Percentiles rank a stretch among this genome's conserved stretches.
These are phyloP conservation scores for Miscanthus lutarioriparius DNA, from an alignment of 176 grass and related monocot genomes.

Conservation along the genomic window DNA sequence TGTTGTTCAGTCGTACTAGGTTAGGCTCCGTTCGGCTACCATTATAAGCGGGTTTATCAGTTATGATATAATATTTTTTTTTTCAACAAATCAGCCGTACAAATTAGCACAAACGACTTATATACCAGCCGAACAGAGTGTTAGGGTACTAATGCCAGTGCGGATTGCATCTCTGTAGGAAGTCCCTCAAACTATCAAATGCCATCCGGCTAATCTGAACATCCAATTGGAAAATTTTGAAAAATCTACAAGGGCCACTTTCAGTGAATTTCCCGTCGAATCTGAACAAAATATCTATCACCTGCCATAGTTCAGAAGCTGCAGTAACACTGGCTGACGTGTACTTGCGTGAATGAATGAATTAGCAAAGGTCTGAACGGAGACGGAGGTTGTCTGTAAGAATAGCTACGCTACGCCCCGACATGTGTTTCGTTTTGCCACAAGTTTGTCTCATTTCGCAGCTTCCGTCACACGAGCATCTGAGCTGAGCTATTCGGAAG, in stretches of 20 bases:
- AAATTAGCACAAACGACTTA: too few relatives aligned
- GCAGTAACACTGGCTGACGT: not conserved
- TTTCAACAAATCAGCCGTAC: too few relatives aligned
- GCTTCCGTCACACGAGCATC: not conserved
- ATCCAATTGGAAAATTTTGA: not conserved
- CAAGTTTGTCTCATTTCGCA: not conserved
- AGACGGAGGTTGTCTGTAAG: slow-evolving; percentile 15
- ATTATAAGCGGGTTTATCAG: too few relatives aligned
- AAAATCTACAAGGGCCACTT: not conserved
- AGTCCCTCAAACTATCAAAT: not conserved
- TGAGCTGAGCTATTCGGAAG: not conserved
- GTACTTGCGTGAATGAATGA: slow-evolving; percentile 4
- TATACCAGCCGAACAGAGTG: too few relatives aligned
- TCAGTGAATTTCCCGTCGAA: not conserved
- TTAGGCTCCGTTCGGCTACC: too few relatives aligned
- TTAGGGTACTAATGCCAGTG: not conserved
- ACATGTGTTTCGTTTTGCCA: not conserved
- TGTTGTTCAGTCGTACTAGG: not conserved
- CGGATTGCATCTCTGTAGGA: not conserved
- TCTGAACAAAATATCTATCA: not conserved
- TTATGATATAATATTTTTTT: too few relatives aligned
- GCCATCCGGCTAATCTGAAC: not conserved
- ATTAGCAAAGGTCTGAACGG: not conserved
- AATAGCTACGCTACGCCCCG: not conserved
- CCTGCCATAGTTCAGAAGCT: not conserved